Percentiles rank a stretch among this genome's conserved stretches.
phyloP scores from a whole-genome alignment of 495 filamentous ascomycete genomes.

The Eremomyces bilateralis region DNA sequence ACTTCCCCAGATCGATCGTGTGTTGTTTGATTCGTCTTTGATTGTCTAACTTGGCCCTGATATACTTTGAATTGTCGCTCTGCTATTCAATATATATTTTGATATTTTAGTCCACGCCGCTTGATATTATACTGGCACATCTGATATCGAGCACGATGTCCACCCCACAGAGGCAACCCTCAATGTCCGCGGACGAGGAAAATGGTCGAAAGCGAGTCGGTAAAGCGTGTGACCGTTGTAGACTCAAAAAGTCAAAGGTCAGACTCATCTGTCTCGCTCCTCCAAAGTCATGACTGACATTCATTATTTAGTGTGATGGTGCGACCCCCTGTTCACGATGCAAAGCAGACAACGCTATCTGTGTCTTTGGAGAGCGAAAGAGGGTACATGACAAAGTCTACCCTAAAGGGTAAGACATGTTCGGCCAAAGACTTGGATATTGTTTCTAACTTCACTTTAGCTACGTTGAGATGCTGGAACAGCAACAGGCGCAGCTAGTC shows the following conservation, averaged over 20 bases:
- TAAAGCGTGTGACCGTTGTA: slow-evolving; percentile 49
- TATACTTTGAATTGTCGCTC: too few relatives aligned
- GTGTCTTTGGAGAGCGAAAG: slow-evolving; percentile 21
- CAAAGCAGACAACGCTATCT: slow-evolving; percentile 27
- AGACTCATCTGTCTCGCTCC: slow-evolving; percentile 1
- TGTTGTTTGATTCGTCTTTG: too few relatives aligned
- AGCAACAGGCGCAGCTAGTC: slow-evolving; percentile 42
- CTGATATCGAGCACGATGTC: too few relatives aligned
- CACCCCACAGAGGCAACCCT: slow-evolving; percentile 2
- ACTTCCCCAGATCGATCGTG: too few relatives aligned
- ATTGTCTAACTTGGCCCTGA: too few relatives aligned
- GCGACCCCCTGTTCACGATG: slow-evolving; percentile 45
- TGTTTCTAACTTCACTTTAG: slow-evolving; percentile 13
- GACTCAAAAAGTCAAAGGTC: slow-evolving; percentile 55
- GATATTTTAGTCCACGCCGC: too few relatives aligned
- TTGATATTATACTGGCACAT: too few relatives aligned
- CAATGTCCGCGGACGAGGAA: slow-evolving; percentile 13
- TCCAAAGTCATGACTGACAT: background rate
- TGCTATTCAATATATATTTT: too few relatives aligned
- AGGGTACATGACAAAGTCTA: slow-evolving; percentile 24
- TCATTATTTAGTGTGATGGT: slow-evolving; percentile 36
- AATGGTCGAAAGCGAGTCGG: slow-evolving; percentile 35
- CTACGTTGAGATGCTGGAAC: slow-evolving; percentile 53
- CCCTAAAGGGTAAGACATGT: slow-evolving; percentile 18
- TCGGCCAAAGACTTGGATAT: background rate